Base-by-base conservation (phyloP, 2,329 filamentous ascomycete genomes). In the Xylariales sp. region DNA sequence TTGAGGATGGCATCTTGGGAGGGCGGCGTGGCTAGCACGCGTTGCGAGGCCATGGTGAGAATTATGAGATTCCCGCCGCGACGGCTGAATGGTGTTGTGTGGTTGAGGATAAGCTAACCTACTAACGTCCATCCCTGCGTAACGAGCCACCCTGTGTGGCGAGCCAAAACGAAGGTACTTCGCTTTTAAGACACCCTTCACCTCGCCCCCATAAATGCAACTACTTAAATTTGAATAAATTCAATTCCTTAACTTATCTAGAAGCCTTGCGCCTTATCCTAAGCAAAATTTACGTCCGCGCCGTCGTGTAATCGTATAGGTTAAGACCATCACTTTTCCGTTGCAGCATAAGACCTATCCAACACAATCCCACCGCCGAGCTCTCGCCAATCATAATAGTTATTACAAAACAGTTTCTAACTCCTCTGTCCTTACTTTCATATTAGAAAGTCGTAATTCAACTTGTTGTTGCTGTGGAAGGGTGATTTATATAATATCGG, bases 151-250 rank as follows among this genome's bases (percentile, higher is more conserved):
- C 10, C 32, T 35, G 32, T 35, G 32, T 35, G 32, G 32, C 32
- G 32, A 35, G 32, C 32, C 32, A 35, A 35, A 35, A 35, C n/a
- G 32, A 5, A 35, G 11, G n/a, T 35, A 35, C 32, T 35, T 35
- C 32, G 16, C n/a, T 35, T 35, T 35, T 35, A 21, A 35, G 7
- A 35, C n/a, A 35, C 16, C n/a, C 14, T 35, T 18, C 14, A 35
- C 32, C 18, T 35, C 32, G 18, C 32, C 14, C 32, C 32, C 32
- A 35, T 7, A n/a, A 18, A 18, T 35, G 18, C 14, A 35, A 18
- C n/a, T 35, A 18, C 32, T 35, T 35, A 35, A 35, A 18, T 35
- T 35, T 35, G 7, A 11, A n/a, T 35, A n/a, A 21, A 35, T 35
- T 35, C 32, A 11, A 35, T 35, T 21, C 14, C n/a, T 35, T 35